These are phyloP conservation scores for Xanthoconium purpureum DNA, from an alignment of 768 basidiomycete genomes.

Conservation along the genomic window DNA sequence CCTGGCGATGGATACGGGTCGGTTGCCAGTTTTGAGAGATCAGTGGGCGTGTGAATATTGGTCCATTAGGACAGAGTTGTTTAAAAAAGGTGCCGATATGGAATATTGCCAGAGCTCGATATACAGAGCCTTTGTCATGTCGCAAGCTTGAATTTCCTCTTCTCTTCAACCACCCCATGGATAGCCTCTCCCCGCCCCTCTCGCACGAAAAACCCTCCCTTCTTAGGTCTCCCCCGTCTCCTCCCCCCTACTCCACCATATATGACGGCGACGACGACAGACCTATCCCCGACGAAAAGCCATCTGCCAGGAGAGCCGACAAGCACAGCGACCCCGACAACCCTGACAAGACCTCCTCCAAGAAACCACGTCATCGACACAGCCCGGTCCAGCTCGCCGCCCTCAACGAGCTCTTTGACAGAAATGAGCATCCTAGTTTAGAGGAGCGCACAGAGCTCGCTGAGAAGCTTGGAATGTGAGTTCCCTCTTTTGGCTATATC, in stretches of 20 bases:
- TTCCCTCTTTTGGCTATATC: conserved; percentile 30
- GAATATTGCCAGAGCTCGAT: conserved; percentile 39
- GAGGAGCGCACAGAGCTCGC: conserved; percentile 67
- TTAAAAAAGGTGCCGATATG: conserved; percentile 39
- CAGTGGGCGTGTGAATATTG: conserved; percentile 29
- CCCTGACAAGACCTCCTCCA: conserved; percentile 32
- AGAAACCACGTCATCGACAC: conserved; percentile 81
- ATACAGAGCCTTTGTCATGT: conserved; percentile 40
- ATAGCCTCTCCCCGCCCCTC: conserved; percentile 20
- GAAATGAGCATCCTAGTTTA: conserved; percentile 70
- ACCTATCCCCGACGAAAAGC: conserved; percentile 24
- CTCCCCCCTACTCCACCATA: conserved; percentile 3
- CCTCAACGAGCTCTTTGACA: conserved; percentile 75
- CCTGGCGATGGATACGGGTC: neutral
- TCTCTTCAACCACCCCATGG: conserved; percentile 29
- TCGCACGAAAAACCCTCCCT: conserved; percentile 10
- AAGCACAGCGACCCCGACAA: conserved; percentile 25
- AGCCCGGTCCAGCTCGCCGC: conserved; percentile 68
- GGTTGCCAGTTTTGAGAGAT: conserved; percentile 7
- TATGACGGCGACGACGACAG: conserved; percentile 24
- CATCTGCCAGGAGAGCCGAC: conserved; percentile 19
- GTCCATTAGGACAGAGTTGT: conserved; percentile 29
- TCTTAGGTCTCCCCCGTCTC: conserved; percentile 10
- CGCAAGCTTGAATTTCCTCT: conserved; percentile 34
- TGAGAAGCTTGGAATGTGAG: conserved; percentile 73